Conservation (phyloP, 2,329 filamentous ascomycete species). For the Colletotrichum phormii region DNA sequence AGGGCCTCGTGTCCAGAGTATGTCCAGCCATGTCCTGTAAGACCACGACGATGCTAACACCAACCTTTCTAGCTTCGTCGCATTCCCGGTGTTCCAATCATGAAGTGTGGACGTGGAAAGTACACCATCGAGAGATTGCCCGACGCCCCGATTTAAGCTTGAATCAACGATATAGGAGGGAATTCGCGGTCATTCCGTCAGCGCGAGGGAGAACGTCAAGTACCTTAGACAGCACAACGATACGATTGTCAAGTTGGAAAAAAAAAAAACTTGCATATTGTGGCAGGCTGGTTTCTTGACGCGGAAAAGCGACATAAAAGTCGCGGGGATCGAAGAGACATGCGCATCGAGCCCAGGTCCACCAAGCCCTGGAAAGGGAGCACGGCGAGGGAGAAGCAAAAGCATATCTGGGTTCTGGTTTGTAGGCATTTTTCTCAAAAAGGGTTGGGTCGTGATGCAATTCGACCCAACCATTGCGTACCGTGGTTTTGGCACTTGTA, state of each 20-base stretch:
- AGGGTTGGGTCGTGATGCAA: constrained; percentile 26
- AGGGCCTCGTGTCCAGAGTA: constrained; percentile 5
- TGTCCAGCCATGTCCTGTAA: background rate
- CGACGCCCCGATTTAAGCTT: constrained; percentile 76
- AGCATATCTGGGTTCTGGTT: background rate
- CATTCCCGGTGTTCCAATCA: constrained; percentile 55
- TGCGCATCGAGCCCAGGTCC: background rate
- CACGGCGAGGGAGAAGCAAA: background rate
- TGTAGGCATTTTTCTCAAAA: background rate
- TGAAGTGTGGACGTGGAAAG: constrained; percentile 88
- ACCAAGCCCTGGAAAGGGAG: background rate
- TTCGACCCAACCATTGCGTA: constrained; percentile 20
- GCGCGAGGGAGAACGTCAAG: background rate
- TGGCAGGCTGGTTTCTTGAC: background rate
- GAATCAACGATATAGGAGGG: constrained; percentile 5
- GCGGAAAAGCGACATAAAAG: background rate
- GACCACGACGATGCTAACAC: background rate
- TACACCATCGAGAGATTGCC: constrained; percentile 95
- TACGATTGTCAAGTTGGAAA: background rate
- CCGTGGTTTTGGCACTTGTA: background rate
- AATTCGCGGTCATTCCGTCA: background rate
- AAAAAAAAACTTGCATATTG: background rate
- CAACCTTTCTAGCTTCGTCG: constrained; percentile 73
- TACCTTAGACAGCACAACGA: background rate
- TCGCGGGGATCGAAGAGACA: too few species aligned